Percentiles rank a stretch among this genome's conserved stretches.
Conservation (phyloP, 257 asterid species). For the Rauvolfia tetraphylla region DNA sequence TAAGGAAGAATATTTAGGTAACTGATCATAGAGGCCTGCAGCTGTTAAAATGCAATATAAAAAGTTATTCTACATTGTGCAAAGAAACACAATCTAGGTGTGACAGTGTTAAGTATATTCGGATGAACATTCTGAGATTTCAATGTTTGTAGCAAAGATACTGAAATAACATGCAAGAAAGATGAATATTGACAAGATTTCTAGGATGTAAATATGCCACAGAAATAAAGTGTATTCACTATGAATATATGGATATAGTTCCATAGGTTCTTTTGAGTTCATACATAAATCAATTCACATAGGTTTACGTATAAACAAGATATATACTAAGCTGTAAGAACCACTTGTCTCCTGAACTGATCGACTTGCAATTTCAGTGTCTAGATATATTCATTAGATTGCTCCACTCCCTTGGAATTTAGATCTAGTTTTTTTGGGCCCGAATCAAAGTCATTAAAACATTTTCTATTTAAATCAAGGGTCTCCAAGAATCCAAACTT, state of each 20-base stretch:
- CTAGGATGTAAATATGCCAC: neutral
- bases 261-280: conserved; percentile 7
- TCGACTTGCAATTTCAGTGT: conserved; percentile 17
- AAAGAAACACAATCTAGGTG: neutral
- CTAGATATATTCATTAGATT: conserved; percentile 29
- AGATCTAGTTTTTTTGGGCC: conserved; percentile 44
- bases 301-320: conserved; percentile 19
- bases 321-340: conserved; percentile 9
- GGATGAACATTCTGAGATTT: neutral
- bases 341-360: conserved; percentile 10
- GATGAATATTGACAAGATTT: neutral
- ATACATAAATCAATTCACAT: conserved; percentile 22
- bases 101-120: neutral
- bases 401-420: conserved; percentile 41
- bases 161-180: neutral
- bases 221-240: neutral
- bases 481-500: conserved; percentile 20
- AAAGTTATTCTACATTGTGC: neutral
- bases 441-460: conserved; percentile 40
- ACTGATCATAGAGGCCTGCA: neutral
- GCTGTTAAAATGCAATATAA: neutral
- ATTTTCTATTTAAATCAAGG: conserved; percentile 57
- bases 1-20: conserved; percentile 13
- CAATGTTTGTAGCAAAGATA: neutral
- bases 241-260: conserved; percentile 15